A percentile compares a stretch with the other conserved stretches of the same genome.
These are phyloP conservation scores for Pezizomycotina sp. DNA, from an alignment of 2,329 filamentous ascomycete species.

Conservation along the genomic window DNA sequence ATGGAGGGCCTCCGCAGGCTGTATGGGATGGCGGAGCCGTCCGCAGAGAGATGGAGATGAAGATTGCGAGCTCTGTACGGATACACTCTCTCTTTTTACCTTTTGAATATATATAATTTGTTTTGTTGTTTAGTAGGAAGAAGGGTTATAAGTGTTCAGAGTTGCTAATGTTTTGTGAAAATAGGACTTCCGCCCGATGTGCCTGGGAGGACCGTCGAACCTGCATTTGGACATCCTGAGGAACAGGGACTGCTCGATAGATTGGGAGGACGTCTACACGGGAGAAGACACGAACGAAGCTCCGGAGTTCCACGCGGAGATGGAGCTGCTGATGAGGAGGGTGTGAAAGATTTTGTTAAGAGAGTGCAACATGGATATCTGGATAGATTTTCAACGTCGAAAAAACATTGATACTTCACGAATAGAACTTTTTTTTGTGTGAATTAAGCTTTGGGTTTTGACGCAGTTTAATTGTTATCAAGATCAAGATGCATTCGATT, in stretches of 20 bases:
- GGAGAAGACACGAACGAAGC: conserved; percentile 56
- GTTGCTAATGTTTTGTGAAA: conserved; percentile 40
- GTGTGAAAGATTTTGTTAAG: too few species aligned
- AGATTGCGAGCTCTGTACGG: conserved; percentile 43
- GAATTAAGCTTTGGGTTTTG: too few species aligned
- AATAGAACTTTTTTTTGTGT: too few species aligned
- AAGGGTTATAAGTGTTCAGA: too few species aligned
- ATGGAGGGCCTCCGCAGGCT: conserved; percentile 75
- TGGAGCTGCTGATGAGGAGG: conserved; percentile 69
- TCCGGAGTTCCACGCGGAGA: conserved; percentile 72
- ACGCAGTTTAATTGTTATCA: too few species aligned
- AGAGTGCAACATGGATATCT: too few species aligned
- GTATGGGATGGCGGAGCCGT: conserved; percentile 84
- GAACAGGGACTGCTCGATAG: conserved; percentile 58
- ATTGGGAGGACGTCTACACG: conserved; percentile 86
- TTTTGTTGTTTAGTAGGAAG: conserved; percentile 1
- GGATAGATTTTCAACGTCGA: too few species aligned
- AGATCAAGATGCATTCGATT: too few species aligned
- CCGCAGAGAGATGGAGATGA: conserved; percentile 83
- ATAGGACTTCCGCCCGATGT: conserved; percentile 51
- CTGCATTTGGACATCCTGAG: conserved; percentile 81
- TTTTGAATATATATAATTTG: background rate
- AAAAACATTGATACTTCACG: too few species aligned
- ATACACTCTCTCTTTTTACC: background rate
- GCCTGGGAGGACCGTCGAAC: conserved; percentile 35